Evolutionary conservation across 148 eudicot genomes (phyloP).

Genomic region (Heliamphora exappendiculata): DNA sequence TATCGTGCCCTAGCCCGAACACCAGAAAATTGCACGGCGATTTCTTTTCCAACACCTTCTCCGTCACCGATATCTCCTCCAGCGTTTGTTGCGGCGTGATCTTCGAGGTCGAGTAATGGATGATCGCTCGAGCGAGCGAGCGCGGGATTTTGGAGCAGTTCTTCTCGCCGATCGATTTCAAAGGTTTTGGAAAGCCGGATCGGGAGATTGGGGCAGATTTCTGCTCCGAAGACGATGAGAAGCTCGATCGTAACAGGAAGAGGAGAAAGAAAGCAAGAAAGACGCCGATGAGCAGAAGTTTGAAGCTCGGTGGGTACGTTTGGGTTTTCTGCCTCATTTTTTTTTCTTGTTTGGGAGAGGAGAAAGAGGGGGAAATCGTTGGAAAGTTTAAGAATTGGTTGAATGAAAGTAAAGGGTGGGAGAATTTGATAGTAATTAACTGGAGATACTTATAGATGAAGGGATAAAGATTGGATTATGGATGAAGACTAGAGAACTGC

Average conservation of each 20-base stretch:
- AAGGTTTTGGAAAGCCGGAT: neutral
- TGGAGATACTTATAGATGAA: constrained; percentile 6
- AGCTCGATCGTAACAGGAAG: constrained; percentile 32
- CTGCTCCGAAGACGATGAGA: constrained; percentile 21
- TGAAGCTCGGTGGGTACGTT: constrained; percentile 19
- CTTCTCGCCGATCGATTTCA: neutral
- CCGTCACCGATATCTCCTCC: constrained; percentile 60
- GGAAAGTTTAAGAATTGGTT: no score
- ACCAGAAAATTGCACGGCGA: constrained; percentile 82
- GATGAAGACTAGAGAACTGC: constrained; percentile 27
- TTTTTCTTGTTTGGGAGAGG: neutral
- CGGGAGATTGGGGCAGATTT: constrained; percentile 7
- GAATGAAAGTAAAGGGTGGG: neutral
- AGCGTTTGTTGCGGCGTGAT: constrained; percentile 80
- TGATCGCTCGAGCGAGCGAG: constrained; percentile 40
- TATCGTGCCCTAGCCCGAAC: constrained; percentile 79
- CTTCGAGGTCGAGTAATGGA: constrained; percentile 76
- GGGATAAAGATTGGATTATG: neutral
- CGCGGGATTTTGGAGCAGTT: constrained; percentile 50
- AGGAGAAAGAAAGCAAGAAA: constrained; percentile 26
- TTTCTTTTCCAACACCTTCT: constrained; percentile 40
- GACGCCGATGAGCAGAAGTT: constrained; percentile 29
- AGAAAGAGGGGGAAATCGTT: neutral
- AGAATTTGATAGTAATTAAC: neutral
- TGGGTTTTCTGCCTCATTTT: constrained; percentile 40